These are phyloP conservation scores for Phaeolepiota aurea DNA, from an alignment of 768 basidiomycete species.

Conservation along the genomic window DNA sequence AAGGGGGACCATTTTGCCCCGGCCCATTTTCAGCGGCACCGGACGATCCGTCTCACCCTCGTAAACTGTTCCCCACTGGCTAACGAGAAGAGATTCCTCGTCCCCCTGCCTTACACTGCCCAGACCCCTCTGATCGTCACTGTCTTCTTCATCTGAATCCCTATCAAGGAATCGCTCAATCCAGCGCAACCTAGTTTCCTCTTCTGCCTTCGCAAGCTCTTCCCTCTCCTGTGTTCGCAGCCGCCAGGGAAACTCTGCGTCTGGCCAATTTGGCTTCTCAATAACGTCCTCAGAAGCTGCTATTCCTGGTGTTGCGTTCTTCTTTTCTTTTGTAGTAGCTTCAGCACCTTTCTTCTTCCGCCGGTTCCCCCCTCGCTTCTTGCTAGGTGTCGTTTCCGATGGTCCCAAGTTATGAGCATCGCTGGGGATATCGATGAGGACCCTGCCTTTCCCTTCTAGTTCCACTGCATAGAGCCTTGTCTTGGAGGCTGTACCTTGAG, in stretches of 20 bases:
- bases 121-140: conserved; percentile 16
- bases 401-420: conserved; percentile 22
- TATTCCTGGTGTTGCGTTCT: conserved; percentile 12
- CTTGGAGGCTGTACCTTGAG: conserved; percentile 17
- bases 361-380: conserved; percentile 30
- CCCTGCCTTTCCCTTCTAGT: conserved; percentile 61
- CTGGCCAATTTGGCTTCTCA: conserved; percentile 70
- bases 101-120: conserved; percentile 19
- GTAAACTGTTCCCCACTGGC: conserved; percentile 19
- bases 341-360: conserved; percentile 45
- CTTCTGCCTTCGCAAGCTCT: conserved; percentile 42
- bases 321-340: conserved; percentile 24
- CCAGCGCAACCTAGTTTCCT: conserved; percentile 52
- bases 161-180: conserved; percentile 69
- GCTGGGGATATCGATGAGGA: conserved; percentile 50
- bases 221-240: conserved; percentile 47
- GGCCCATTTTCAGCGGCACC: conserved; percentile 28
- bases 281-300: conserved; percentile 18
- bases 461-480: conserved; percentile 52
- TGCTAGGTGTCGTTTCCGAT: conserved; percentile 22
- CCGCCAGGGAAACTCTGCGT: conserved; percentile 73
- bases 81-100: conserved; percentile 15
- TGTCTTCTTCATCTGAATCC: conserved; percentile 55
- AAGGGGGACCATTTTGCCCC: conserved; percentile 57
- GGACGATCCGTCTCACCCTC: conserved; percentile 18